A percentile compares a stretch with the other conserved stretches of the same genome.
phyloP scores from a whole-genome alignment of 805 yeast genomes.

The Candida chauliodis region DNA sequence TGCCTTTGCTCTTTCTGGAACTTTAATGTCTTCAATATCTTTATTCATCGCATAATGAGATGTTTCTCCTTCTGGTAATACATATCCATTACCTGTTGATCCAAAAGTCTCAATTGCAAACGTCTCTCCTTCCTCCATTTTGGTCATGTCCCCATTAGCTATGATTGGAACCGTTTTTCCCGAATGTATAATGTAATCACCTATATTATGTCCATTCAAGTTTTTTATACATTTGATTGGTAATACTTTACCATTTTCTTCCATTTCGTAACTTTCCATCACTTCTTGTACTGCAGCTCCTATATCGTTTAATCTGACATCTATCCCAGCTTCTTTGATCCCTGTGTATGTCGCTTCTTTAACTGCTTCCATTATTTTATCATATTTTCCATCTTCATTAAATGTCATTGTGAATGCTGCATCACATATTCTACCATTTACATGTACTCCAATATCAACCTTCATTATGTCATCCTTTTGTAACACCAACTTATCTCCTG shows the following conservation, averaged over 20 bases:
- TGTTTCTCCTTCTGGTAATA: conserved; percentile 81
- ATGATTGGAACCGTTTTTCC: conserved; percentile 97
- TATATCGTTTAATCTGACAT: conserved; percentile 89
- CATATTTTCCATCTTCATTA: conserved; percentile 65
- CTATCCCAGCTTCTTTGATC: conserved; percentile 88
- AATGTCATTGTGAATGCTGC: conserved; percentile 93
- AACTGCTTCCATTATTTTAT: conserved; percentile 77
- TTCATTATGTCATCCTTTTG: conserved; percentile 91
- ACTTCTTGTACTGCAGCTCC: conserved; percentile 96
- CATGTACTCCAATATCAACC: conserved; percentile 95
- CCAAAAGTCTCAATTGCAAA: conserved; percentile 99
- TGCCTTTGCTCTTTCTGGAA: conserved; percentile 66
- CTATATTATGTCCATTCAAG: conserved; percentile 91
- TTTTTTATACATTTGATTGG: conserved; percentile 89
- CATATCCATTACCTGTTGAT: conserved; percentile 92
- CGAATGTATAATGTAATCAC: conserved; percentile 80
- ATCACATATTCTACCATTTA: conserved; percentile 90
- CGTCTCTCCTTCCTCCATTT: conserved; percentile 98
- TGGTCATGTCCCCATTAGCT: conserved; percentile 86
- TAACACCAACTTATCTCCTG: conserved; percentile 82
- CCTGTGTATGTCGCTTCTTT: conserved; percentile 94
- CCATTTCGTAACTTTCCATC: conserved; percentile 95
- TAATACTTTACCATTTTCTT: conserved; percentile 77
- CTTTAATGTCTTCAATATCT: conserved; percentile 36
- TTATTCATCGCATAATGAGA: conserved; percentile 81